Evolutionary conservation across 1,284 basidiomycete genomes (phyloP), one percentile per base, ranked within the genome.

Genomic region (Leccinum subrobustum): DNA sequence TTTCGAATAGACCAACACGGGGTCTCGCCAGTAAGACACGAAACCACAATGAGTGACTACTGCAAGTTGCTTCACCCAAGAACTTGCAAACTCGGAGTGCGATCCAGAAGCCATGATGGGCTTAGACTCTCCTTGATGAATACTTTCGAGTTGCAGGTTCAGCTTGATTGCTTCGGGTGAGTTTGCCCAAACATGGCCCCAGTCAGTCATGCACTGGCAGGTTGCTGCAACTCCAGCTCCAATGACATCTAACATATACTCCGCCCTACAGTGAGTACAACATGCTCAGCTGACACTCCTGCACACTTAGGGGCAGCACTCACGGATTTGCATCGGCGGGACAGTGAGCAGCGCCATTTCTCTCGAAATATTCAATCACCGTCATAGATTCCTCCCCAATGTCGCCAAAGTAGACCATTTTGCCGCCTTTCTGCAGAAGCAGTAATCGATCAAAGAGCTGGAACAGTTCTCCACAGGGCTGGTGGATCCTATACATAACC

Each of bases 351-450:
- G 81, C 84, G 16, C 87, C 86, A 37, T 84, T 81, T 35, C 68
- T 67, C 68, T 91, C 83, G 65, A 93, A 93, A 73, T 92, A 93
- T 16, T 78, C 65, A 63, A 90, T 82, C 54, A 92, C 70, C 1
- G 77, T 81, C 42, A 73, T 77, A 3, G 83, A 81, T 65, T 84
- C 82, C 47, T 77, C 62, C 2, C 91, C 91, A n/a, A 92, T 76
- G 62, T 92, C 85, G 16, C 90, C 91, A 65, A 91, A 92, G 73
- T 89, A 92, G 2, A 89, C 87, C 0, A 82, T 91, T 73, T 89
- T 80, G 2, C 89, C 89, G n/a, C 88, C 88, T 68, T 84, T 86
- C 27, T 78, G 77, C 9, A 89, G 77, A 1, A 87, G 75, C 29
- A 86, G 68, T 20, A 87, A 68, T 37, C 81, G 72, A 66, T 88